Evolutionary conservation across 2,329 filamentous ascomycete genomes (phyloP).

Genomic region (Trichoderma lentiforme): DNA sequence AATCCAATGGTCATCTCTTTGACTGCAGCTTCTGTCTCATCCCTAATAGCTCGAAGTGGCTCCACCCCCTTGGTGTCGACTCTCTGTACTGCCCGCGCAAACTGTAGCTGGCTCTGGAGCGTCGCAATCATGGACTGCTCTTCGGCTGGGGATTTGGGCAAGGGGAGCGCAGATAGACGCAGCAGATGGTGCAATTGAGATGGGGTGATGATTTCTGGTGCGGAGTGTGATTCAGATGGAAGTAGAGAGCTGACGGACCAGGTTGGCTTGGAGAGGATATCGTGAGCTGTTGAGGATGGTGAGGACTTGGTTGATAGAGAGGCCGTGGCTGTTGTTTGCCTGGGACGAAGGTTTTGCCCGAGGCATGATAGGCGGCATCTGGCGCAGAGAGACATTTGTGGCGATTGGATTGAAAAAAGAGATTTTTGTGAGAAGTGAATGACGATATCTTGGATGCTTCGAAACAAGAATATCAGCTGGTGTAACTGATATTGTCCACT

Average conservation of each 20-base stretch:
- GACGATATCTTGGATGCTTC: not conserved
- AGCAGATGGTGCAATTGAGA: conserved; percentile 78
- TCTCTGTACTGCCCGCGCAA: conserved; percentile 80
- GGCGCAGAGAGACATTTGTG: conserved; percentile 31
- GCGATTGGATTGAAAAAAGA: not conserved
- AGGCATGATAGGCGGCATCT: conserved; percentile 29
- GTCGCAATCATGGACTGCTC: conserved; percentile 70
- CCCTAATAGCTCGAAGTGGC: conserved; percentile 74
- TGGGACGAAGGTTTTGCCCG: conserved; percentile 22
- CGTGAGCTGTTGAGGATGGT: conserved; percentile 27
- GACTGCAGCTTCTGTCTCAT: conserved; percentile 68
- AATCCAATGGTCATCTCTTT: conserved; percentile 58
- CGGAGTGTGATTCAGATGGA: conserved; percentile 26
- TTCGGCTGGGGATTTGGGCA: conserved; percentile 59
- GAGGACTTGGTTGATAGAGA: conserved; percentile 21
- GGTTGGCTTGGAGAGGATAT: conserved; percentile 65
- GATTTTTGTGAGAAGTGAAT: not conserved
- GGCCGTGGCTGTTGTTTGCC: conserved; percentile 16
- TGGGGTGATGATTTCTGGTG: conserved; percentile 52
- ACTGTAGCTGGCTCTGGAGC: conserved; percentile 78
- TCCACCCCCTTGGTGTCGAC: conserved; percentile 71
- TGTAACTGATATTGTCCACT: not conserved
- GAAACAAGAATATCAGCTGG: not conserved
- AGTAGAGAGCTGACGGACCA: conserved; percentile 83
- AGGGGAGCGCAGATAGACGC: conserved; percentile 81